Base-by-base conservation (phyloP, 345 rosid species). In the Eucalyptus urophylla region DNA sequence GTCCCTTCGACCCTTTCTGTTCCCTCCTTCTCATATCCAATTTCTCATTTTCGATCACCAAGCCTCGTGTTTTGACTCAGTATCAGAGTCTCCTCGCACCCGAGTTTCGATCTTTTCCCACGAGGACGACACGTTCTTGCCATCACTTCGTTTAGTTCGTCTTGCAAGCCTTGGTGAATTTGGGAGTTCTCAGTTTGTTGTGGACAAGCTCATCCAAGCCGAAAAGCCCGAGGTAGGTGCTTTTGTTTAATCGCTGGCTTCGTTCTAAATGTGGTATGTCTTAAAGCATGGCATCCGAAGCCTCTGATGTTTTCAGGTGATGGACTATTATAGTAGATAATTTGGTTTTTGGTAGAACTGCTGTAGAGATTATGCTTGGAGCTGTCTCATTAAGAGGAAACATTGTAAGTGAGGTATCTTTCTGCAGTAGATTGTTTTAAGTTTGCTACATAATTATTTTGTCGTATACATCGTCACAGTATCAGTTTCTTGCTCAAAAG, bases 151-250 rank as follows among this genome's bases (percentile, higher is more conserved):
- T 49, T 49, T 3, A 43, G 95, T 96, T 95, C 99, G 98, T 88
- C 93, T 96, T 51, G 86, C 91, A 10, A 94, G 89, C 89, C 99
- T 96, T 53, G 93, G 92, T 80, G 94, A 96, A 87, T 96, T 94
- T 90, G 99, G 98, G 81, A 91, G 93, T 89, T 97, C 99, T 88
- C 93, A 93, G 25, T 96, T 96, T 91, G 98, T 96, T 11, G 99
- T 93, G 15, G 96, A 96, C 86, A 96, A 95, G 91, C 97, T 97
- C 89, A 94, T 96, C 86, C 95, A 94, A 87, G 99, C 99, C 8
- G 98, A 94, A 54, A 97, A 93, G 90, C 98, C 95, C 87, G 94
- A 95, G 93, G 98, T 94, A 90, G 58, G 37, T 88, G 85, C 50
- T 51, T 51, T 81, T 88, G 40, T 47, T 25, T 4, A 9, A 22